phyloP scores from a whole-genome alignment of 768 basidiomycete genomes.

The Saitozyma sp. region DNA sequence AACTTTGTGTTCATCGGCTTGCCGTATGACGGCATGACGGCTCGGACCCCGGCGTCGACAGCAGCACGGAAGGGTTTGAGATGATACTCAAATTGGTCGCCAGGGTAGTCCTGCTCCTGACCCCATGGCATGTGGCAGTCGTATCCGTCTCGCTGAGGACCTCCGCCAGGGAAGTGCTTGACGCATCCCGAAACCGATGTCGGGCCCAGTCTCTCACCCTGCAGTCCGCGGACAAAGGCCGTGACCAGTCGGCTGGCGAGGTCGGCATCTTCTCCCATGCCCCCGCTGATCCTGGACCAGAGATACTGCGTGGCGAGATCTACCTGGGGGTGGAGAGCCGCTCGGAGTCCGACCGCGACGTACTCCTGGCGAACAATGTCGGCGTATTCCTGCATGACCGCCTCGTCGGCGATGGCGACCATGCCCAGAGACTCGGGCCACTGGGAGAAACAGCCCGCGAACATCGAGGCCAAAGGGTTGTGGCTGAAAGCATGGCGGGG shows the following conservation, averaged over 20 bases:
- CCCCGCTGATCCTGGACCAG: constrained; percentile 18
- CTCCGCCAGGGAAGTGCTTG: constrained; percentile 23
- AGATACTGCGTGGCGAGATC: constrained; percentile 17
- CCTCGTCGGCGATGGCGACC: constrained; percentile 11
- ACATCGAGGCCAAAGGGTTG: constrained; percentile 11
- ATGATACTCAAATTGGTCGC: constrained; percentile 20
- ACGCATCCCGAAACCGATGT: constrained; percentile 16
- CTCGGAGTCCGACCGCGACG: constrained; percentile 15
- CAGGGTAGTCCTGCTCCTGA: constrained; percentile 15
- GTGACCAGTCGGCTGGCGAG: constrained; percentile 6
- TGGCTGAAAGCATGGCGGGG: constrained; percentile 14
- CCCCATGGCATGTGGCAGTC: constrained; percentile 21
- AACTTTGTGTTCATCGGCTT: constrained; percentile 19
- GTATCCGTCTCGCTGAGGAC: constrained; percentile 10
- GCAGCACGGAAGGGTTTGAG: constrained; percentile 15
- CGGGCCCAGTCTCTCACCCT: constrained; percentile 1
- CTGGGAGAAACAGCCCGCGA: constrained; percentile 11
- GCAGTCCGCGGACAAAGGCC: constrained; percentile 7
- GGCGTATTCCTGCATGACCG: constrained; percentile 16
- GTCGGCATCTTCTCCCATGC: constrained; percentile 16
- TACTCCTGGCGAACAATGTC: constrained; percentile 20
- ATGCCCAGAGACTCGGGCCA: constrained; percentile 21
- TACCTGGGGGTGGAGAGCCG: constrained; percentile 18
- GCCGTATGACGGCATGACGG: constrained; percentile 22
- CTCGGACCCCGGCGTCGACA: constrained; percentile 12